A percentile compares a stretch with the other conserved stretches of the same genome.
These are phyloP conservation scores for Acanthamoeba lenticulata DNA, from an alignment of 208 protist genomes.

Conservation along the genomic window DNA sequence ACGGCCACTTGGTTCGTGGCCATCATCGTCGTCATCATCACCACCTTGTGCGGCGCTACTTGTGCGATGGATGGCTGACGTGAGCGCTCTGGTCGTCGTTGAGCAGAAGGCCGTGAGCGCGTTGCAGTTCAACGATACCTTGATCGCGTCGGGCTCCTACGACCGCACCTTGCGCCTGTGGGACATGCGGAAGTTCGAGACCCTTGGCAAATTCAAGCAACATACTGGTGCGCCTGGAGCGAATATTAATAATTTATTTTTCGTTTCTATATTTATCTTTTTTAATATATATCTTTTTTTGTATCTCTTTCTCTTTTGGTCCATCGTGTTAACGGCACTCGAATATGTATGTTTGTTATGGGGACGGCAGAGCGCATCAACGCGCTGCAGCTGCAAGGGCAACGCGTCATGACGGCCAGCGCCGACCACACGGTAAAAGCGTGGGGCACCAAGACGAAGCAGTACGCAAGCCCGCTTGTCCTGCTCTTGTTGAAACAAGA, in stretches of 20 bases:
- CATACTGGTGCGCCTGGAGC: not conserved
- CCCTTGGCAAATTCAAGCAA: not conserved
- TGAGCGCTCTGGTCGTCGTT: not conserved
- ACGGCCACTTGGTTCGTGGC: not conserved
- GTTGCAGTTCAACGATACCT: not conserved
- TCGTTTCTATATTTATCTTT: not conserved
- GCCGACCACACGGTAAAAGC: constrained; percentile 4
- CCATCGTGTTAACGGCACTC: not conserved
- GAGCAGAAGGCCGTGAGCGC: not conserved
- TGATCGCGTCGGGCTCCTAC: not conserved
- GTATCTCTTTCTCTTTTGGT: not conserved
- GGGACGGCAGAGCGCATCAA: not conserved
- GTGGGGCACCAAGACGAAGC: not conserved
- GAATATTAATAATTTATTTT: too few species aligned
- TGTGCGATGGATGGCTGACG: not conserved
- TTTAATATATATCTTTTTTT: not conserved
- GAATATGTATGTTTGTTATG: not conserved
- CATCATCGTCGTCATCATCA: not conserved
- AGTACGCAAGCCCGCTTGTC: not conserved
- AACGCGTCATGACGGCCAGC: not conserved
- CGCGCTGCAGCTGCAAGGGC: not conserved
- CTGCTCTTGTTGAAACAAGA: too few species aligned
- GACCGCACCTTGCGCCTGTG: not conserved
- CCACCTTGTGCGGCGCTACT: not conserved
- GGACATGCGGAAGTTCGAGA: not conserved